Evolutionary conservation across 202 grass and related monocot genomes (phyloP).

Genomic region (Dendrocalamus latiflorus): DNA sequence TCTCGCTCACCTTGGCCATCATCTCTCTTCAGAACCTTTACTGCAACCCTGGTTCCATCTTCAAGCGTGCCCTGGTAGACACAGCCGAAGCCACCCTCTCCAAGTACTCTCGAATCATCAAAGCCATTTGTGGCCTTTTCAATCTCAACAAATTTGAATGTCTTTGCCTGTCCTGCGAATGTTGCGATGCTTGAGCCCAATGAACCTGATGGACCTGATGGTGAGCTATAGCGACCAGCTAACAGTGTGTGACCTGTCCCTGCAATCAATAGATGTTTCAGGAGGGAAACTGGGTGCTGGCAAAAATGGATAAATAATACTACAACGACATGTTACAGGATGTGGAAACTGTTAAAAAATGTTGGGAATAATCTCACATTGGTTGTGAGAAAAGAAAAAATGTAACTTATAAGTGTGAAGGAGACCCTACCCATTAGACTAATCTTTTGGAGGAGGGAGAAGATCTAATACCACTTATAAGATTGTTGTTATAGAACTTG

Average conservation of each 20-base stretch:
- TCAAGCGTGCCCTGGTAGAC: constrained; percentile 83
- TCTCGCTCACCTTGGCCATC: constrained; percentile 82
- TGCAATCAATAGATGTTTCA: constrained; percentile 33
- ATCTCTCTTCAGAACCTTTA: constrained; percentile 90
- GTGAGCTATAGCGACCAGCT: constrained; percentile 58
- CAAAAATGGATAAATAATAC: neutral
- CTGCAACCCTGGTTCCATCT: constrained; percentile 66
- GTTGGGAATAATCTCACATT: no score
- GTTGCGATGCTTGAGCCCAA: constrained; percentile 68
- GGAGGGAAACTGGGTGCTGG: neutral
- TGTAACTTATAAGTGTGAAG: no score
- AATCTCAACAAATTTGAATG: constrained; percentile 66
- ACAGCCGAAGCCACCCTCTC: constrained; percentile 93
- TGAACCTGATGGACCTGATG: constrained; percentile 67
- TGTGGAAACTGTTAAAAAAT: neutral
- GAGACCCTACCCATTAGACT: no score
- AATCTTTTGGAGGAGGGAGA: no score
- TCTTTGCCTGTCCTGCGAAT: constrained; percentile 68
- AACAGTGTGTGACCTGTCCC: constrained; percentile 56
- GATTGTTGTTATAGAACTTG: no score
- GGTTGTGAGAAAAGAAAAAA: no score
- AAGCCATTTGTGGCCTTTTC: constrained; percentile 79
- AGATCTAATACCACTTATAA: no score
- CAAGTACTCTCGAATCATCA: constrained; percentile 69
- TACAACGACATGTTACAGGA: neutral